phyloP scores from a whole-genome alignment of 1,139 yeast species.

The Saccharomyces pastorianus region DNA sequence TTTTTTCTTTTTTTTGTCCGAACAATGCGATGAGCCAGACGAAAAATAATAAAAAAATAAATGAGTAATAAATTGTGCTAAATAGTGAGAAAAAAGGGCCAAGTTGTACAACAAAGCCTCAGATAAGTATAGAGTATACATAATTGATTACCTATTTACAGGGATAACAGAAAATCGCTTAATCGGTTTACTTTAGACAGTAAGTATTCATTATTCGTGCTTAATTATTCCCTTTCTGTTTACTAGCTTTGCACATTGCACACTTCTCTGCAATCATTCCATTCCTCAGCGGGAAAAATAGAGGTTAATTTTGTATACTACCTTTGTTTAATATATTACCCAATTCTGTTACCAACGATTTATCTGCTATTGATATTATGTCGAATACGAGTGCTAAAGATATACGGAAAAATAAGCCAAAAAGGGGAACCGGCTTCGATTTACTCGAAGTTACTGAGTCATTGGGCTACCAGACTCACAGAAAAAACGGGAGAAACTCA shows the following conservation, averaged over 20 bases:
- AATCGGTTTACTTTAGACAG: not conserved
- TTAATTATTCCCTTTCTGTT: not conserved
- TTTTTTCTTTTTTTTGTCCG: not conserved
- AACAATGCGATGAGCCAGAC: conserved; percentile 1
- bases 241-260: not conserved
- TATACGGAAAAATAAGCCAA: not conserved
- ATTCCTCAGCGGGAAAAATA: not conserved
- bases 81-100: not conserved
- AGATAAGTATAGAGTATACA: not conserved
- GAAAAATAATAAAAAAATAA: not conserved
- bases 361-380: not conserved
- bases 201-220: not conserved
- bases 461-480: conserved; percentile 65
- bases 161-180: not conserved
- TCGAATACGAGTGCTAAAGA: not conserved
- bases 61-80: not conserved
- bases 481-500: conserved; percentile 53
- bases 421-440: conserved; percentile 35
- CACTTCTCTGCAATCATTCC: not conserved
- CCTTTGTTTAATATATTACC: not conserved
- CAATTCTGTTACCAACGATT: too few relatives aligned
- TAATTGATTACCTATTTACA: not conserved
- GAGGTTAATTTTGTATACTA: not conserved
- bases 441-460: conserved; percentile 64
- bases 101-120: not conserved